A percentile compares a stretch with the other conserved stretches of the same genome.
These are phyloP conservation scores for Ricinus communis DNA, from an alignment of 345 rosid species.

Conservation along the genomic window DNA sequence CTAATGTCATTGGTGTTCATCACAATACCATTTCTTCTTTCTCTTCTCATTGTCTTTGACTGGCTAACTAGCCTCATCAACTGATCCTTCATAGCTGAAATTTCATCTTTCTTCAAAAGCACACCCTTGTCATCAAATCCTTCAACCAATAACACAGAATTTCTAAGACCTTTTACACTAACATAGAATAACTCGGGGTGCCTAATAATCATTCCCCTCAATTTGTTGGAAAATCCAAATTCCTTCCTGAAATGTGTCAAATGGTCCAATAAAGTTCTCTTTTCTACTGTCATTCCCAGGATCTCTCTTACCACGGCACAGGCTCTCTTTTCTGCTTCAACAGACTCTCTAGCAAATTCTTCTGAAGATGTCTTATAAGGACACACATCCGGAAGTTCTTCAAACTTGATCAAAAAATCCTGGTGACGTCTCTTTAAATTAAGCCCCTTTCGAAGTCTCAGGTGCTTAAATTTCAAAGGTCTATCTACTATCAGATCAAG, in stretches of 20 bases:
- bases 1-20: conserved; percentile 4
- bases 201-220: conserved; percentile 69
- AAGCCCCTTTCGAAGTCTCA: conserved; percentile 74
- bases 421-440: conserved; percentile 66
- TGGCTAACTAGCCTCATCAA: conserved; percentile 61
- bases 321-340: conserved; percentile 79
- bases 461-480: conserved; percentile 73
- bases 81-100: conserved; percentile 44
- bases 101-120: conserved; percentile 61
- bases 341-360: conserved; percentile 49
- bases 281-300: conserved; percentile 67
- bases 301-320: conserved; percentile 73
- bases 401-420: conserved; percentile 59
- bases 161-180: conserved; percentile 72
- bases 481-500: conserved; percentile 70
- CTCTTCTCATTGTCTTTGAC: conserved; percentile 68
- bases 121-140: conserved; percentile 64
- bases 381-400: conserved; percentile 63
- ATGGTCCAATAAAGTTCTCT: conserved; percentile 75
- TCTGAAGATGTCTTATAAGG: conserved; percentile 55
- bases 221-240: conserved; percentile 63
- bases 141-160: conserved; percentile 74
- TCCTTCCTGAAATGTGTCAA: conserved; percentile 90
- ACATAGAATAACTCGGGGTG: conserved; percentile 87
- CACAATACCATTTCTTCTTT: conserved; percentile 40